phyloP scores from a whole-genome alignment of 1,139 yeast genomes.

The Geotrichum histeridarum region DNA sequence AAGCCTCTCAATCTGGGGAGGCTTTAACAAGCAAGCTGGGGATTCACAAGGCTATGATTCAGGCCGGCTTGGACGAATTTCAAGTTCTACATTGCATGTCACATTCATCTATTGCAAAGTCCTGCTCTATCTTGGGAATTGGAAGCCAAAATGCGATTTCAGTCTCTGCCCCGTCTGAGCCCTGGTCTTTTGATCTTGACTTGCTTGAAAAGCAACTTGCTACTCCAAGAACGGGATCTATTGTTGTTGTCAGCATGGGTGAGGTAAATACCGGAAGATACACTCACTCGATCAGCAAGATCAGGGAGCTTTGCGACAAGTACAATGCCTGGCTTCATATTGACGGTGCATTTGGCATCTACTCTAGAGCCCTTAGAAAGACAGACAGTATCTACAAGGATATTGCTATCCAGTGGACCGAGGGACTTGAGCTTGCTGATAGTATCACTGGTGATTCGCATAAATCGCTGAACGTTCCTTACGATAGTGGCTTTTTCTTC shows the following conservation, averaged over 20 bases:
- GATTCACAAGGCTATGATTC: constrained; percentile 19
- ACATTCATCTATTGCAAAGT: constrained; percentile 29
- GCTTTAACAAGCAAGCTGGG: constrained; percentile 12
- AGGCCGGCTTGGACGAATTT: constrained; percentile 23
- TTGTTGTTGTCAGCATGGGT: constrained; percentile 29
- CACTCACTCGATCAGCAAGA: constrained; percentile 21
- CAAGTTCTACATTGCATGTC: constrained; percentile 26
- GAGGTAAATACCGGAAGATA: constrained; percentile 32
- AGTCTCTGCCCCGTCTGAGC: constrained; percentile 16
- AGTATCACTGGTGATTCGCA: constrained; percentile 32
- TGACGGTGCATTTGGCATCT: constrained; percentile 32
- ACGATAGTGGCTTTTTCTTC: constrained; percentile 30
- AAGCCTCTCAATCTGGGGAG: background rate
- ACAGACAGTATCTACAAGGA: constrained; percentile 8
- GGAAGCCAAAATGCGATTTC: constrained; percentile 25
- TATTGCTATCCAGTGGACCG: constrained; percentile 22
- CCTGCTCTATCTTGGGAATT: constrained; percentile 30
- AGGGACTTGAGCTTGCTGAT: constrained; percentile 29
- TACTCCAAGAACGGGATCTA: constrained; percentile 13
- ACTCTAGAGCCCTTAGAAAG: constrained; percentile 21
- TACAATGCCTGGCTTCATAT: constrained; percentile 32
- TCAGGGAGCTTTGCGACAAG: constrained; percentile 28
- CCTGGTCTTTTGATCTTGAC: constrained; percentile 28
- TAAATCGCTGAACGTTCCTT: constrained; percentile 32
- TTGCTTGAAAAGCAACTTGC: constrained; percentile 22